These are phyloP conservation scores for Melampsora larici-populina DNA, from an alignment of 1,284 basidiomycete species.

Conservation along the genomic window DNA sequence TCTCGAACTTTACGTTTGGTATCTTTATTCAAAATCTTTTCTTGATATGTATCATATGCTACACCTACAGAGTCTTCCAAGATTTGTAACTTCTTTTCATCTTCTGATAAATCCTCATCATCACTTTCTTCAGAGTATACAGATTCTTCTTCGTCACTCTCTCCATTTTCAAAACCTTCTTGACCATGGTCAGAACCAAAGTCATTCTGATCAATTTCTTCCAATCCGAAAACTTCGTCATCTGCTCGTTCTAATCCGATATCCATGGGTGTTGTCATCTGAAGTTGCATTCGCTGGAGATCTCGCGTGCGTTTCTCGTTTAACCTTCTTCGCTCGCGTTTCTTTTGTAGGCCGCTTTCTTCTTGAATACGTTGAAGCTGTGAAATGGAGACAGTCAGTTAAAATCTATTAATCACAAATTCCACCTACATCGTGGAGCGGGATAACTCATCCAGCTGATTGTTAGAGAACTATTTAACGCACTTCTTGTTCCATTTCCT, in stretches of 20 bases:
- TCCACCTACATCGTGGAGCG: neutral
- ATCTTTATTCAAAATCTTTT: conserved; percentile 76
- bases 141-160: conserved; percentile 52
- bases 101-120: conserved; percentile 52
- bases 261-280: conserved; percentile 94
- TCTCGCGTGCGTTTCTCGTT: conserved; percentile 87
- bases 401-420: too few relatives aligned
- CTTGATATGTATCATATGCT: conserved; percentile 82
- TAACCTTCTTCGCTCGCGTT: conserved; percentile 71
- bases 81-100: conserved; percentile 57
- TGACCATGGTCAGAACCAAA: conserved; percentile 65
- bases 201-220: conserved; percentile 77
- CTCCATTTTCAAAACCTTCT: conserved; percentile 59
- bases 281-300: conserved; percentile 90
- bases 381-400: conserved; percentile 11
- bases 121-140: conserved; percentile 68
- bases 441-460: neutral
- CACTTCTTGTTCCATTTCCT: conserved; percentile 82
- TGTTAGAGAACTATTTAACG: conserved; percentile 45
- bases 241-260: conserved; percentile 79
- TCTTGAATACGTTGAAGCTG: conserved; percentile 80
- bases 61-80: conserved; percentile 83
- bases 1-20: conserved; percentile 78
- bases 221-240: conserved; percentile 63
- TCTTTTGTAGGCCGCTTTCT: conserved; percentile 68